Base-by-base conservation (phyloP, 2,329 filamentous ascomycete species). In the Fusarium brevicatenulatum region DNA sequence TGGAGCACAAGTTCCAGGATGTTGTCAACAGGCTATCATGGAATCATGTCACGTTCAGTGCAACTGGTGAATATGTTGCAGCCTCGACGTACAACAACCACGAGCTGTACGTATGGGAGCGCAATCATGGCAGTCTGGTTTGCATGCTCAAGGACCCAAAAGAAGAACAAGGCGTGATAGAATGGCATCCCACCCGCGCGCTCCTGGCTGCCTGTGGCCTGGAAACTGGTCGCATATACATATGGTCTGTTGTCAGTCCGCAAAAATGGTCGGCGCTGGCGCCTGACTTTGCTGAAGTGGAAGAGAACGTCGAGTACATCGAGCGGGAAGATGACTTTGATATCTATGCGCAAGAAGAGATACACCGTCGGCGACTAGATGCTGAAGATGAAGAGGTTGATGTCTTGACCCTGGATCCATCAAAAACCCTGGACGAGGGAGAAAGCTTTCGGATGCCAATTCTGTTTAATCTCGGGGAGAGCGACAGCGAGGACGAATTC, bases 11-110 rank as follows among this genome's bases (percentile, higher is more conserved):
- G 80, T 99, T 98, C 78, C 95, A 98, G 81, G 97, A 99, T 80
- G 92, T 98, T 8, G 96, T 99, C 56, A 98, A 99, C 80, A 91
- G 93, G 49, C 85, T 98, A 18, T 95, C 93, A 11, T 99, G 96
- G 96, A 99, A 98, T 79, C 95, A 98, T 79, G 95, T 97, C 66
- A 95, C 95, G 0, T 98, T 99, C 81, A 97, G 94, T 78, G 92
- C 94, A 2, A 96, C 93, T 0, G 95, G 95, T 58, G 96, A 99
- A 82, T 98, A 98, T 80, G 95, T 99, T 44, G 95, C 95, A 30
- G 96, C 97, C 1, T 97, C 95, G 32, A 98, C 96, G 4, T 97
- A 95, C 82, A 98, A 98, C 87, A 99, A 99, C 79, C 95, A 98
- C 77, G 95, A 99, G 82, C 93, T 99, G 72, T 98, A 98, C 82